Base-by-base conservation (phyloP, 176 grass and related monocot species). In the Musa beccarii region DNA sequence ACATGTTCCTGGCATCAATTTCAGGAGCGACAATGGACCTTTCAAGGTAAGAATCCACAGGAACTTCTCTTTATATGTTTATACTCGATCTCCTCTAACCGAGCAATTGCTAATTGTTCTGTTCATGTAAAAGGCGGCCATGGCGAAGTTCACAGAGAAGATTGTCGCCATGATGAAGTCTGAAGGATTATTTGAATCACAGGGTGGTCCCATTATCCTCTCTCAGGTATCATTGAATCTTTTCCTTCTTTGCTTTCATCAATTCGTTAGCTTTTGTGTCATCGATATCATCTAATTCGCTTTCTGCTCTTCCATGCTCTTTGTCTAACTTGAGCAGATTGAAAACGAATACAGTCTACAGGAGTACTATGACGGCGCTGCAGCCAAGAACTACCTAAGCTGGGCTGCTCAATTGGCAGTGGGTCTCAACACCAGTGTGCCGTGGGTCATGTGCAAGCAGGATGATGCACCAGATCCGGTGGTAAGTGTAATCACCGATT, bases 361-460 rank as follows among this genome's bases (percentile, higher is more conserved):
- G 86, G 94, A 98, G 80, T 80, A 84, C 0, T 86, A 82, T 2
- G 83, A 63, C 1, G 94, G 94, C 50, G 54, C 56, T 1, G 73
- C 84, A 26, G 88, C 90, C 54, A 91, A 86, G 73, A 49, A 85
- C 0, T 98, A 98, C 7, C 57, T 87, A 10, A 65, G 79, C 78
- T 98, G 94, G 94, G 94, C 88, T 0, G 94, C 90, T 53, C 85
- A 93, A 87, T 91, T 98, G 94, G 94, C 94, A 1, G 84, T 98
- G 16, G 90, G 78, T 10, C 85, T 87, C 59, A 89, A 88, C 82
- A 89, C 90, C 6, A 88, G 94, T 1, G 90, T 98, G 75, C 94
- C 94, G 5, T 98, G 94, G 94, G 84, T 97, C 82, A 98, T 97
- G 93, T 97, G 93, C 82, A 93, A 93, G 55, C 87, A 97, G 59